Evolutionary conservation across 768 basidiomycete species (phyloP).

Genomic region (Termitomyces sp.): DNA sequence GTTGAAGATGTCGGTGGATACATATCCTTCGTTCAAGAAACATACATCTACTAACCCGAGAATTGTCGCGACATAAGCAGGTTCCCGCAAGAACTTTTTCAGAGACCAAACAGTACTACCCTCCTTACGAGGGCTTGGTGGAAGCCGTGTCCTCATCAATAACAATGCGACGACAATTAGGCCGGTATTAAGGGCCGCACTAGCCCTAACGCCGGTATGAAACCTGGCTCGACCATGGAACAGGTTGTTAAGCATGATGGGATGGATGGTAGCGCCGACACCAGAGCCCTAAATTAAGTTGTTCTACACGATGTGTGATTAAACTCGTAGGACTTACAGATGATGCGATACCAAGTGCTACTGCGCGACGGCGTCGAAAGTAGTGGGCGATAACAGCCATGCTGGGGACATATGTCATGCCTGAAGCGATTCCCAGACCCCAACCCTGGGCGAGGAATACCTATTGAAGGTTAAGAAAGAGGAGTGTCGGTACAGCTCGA

Average conservation of each 20-base stretch:
- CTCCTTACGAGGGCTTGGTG: conserved; percentile 25
- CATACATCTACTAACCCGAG: conserved; percentile 24
- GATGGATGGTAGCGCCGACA: conserved; percentile 56
- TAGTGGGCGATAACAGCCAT: conserved; percentile 43
- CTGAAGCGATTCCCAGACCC: conserved; percentile 39
- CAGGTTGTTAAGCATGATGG: conserved; percentile 58
- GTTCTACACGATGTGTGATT: not conserved
- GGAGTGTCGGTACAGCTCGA: not conserved
- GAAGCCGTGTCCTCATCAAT: conserved; percentile 36
- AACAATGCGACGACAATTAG: conserved; percentile 7
- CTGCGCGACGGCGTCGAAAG: conserved; percentile 37
- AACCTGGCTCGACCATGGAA: conserved; percentile 45
- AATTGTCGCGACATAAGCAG: conserved; percentile 35
- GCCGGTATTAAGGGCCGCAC: conserved; percentile 12
- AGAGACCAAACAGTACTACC: conserved; percentile 22
- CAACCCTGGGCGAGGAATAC: conserved; percentile 45
- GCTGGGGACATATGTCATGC: conserved; percentile 40
- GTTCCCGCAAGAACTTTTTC: conserved; percentile 31
- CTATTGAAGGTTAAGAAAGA: conserved; percentile 14
- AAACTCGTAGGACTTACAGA: conserved; percentile 21
- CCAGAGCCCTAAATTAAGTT: conserved; percentile 33
- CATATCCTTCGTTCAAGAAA: too few species aligned
- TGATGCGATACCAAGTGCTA: conserved; percentile 45
- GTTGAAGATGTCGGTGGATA: not conserved
- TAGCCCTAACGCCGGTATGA: conserved; percentile 39